phyloP scores from a whole-genome alignment of 1,284 basidiomycete genomes.

The Ustilago curta region DNA sequence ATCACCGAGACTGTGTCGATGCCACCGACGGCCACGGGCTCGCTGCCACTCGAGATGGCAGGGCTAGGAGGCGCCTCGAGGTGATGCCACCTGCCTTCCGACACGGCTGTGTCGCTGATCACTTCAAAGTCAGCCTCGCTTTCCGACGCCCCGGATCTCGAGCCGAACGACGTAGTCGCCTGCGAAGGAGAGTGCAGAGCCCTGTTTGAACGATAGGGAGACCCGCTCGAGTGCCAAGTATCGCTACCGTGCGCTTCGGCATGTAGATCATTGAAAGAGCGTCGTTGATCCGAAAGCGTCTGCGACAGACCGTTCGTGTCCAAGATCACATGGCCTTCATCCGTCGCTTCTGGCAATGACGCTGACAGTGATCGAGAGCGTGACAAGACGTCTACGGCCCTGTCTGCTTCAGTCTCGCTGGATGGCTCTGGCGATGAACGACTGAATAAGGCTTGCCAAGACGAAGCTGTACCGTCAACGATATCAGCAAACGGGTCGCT shows the following conservation, averaged over 20 bases:
- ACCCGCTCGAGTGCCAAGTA: background rate
- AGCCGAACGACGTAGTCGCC: conserved; percentile 1
- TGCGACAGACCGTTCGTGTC: conserved; percentile 48
- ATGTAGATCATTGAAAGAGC: conserved; percentile 20
- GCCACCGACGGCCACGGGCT: conserved; percentile 5
- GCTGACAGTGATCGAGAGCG: background rate
- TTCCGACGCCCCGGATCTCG: conserved; percentile 5
- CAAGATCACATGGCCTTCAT: conserved; percentile 26
- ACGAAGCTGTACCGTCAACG: conserved; percentile 35
- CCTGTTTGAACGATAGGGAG: conserved; percentile 35
- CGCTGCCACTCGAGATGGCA: conserved; percentile 37
- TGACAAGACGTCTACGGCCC: background rate
- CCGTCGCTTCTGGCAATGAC: background rate
- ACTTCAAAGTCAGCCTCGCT: conserved; percentile 45
- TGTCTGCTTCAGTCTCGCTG: background rate
- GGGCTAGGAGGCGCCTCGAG: conserved; percentile 33
- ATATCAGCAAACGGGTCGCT: conserved; percentile 33
- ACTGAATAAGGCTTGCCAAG: conserved; percentile 45
- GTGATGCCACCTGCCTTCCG: conserved; percentile 34
- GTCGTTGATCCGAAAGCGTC: conserved; percentile 41
- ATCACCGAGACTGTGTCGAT: conserved; percentile 14
- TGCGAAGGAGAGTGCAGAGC: conserved; percentile 14
- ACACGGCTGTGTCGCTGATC: conserved; percentile 29
- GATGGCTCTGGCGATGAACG: conserved; percentile 4
- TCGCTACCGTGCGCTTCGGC: conserved; percentile 7